Percentiles rank a stretch among this genome's conserved stretches.
phyloP scores from a whole-genome alignment of 108 stramenopile species.

The Craspedostauros australis region DNA sequence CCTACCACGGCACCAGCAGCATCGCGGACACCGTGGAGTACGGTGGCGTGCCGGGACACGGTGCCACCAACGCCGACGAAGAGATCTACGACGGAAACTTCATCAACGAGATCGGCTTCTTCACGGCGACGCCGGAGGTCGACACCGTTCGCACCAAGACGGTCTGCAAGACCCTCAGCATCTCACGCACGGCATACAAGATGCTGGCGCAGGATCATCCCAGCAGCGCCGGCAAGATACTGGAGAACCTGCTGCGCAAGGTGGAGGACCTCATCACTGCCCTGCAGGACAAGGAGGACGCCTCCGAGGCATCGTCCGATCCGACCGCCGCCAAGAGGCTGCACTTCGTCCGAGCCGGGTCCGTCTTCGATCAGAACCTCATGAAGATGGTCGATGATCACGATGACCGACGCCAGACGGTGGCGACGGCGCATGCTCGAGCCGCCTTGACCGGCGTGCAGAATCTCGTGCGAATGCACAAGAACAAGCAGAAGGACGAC shows the following conservation, averaged over 20 bases:
- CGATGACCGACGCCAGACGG: slow-evolving; percentile 1
- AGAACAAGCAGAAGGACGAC: slow-evolving; percentile 50
- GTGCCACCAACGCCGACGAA: neutral
- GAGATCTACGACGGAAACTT: slow-evolving; percentile 26
- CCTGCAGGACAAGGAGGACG: neutral
- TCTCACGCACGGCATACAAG: slow-evolving; percentile 27
- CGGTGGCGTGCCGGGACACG: neutral
- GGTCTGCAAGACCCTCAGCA: slow-evolving; percentile 46
- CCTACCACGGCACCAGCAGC: neutral
- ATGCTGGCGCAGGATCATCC: slow-evolving; percentile 38
- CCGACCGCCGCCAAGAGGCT: neutral
- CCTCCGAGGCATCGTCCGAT: neutral
- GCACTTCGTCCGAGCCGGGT: slow-evolving; percentile 28
- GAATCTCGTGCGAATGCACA: slow-evolving; percentile 62
- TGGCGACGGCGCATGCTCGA: slow-evolving; percentile 8
- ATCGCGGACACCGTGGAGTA: neutral
- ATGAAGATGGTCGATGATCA: neutral
- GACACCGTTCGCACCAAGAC: slow-evolving; percentile 30
- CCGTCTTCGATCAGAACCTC: slow-evolving; percentile 13
- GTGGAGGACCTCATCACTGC: slow-evolving; percentile 10
- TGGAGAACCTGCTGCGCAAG: slow-evolving; percentile 35
- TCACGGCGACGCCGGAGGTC: slow-evolving; percentile 41
- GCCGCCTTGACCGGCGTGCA: slow-evolving; percentile 22
- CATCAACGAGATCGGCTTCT: slow-evolving; percentile 45
- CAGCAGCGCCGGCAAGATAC: slow-evolving; percentile 23